Evolutionary conservation across 1,284 basidiomycete genomes (phyloP), one percentile per base, ranked within the genome.

Genomic region (Coriolopsis trogii): DNA sequence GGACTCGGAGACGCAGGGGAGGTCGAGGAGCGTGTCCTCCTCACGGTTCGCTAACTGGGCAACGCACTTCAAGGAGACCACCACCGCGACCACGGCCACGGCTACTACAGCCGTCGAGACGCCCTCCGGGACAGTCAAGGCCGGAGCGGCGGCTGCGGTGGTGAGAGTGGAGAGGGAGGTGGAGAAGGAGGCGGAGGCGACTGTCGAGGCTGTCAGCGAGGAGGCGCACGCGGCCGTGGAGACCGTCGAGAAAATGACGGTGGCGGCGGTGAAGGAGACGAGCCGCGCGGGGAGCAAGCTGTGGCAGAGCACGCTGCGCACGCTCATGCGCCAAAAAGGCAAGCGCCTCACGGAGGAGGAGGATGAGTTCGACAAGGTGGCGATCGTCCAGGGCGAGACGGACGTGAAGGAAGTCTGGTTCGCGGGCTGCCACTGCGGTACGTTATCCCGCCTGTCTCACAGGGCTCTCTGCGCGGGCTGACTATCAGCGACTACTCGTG

Each of bases 331-430:
- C 24, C 45, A 41, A 38, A 51, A 53, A 43, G 53, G 56, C 34
- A 59, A 59, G 49, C 57, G 46, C 16, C 34, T 56, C 20, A 56
- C 57, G 12, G 53, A 53, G 36, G 57, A 56, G 36, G 63, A 67
- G 46, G 29, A 46, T 15, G 50, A 52, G 44, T 64, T 57, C 53
- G 53, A 59, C 45, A 56, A 62, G 29, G 29, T 20, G 8, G 41
- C 39, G 28, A 13, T 24, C 20, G 28, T 47, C 34, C 37, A 51
- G 16, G 21, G 29, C 31, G 67, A 69, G 44, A 81, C 78, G 3
- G 72, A 81, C 59, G 70, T 81, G n/a, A 70, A 75, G 34, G 80
- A 83, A 67, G 80, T 80, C 40, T 80, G 78, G 77, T 80, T 80
- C 55, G 67, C 76, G 23, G 77, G 79, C 12, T 76, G 73, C 57